Evolutionary conservation across 2,329 filamentous ascomycete species (phyloP).

Genomic region (Fonsecaea nubica): DNA sequence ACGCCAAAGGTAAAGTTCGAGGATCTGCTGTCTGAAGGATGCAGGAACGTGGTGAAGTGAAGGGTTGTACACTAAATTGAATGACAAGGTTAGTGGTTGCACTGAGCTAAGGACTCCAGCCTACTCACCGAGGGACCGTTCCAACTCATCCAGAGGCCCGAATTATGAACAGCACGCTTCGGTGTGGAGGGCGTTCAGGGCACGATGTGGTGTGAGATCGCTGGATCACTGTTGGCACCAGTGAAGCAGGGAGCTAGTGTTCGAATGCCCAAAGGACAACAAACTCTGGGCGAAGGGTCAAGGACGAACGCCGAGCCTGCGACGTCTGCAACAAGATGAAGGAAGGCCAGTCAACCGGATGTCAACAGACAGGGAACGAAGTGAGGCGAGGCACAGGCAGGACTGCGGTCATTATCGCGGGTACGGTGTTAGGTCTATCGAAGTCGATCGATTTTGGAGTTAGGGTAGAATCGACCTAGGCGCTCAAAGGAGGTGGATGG

Average conservation of each 20-base stretch:
- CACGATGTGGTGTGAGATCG: background rate
- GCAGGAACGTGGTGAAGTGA: conserved; percentile 3
- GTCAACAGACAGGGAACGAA: conserved; percentile 35
- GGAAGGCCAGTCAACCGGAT: conserved; percentile 21
- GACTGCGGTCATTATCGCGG: conserved; percentile 30
- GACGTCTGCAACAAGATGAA: conserved; percentile 25
- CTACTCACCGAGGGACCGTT: conserved; percentile 17
- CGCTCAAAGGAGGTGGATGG: conserved; percentile 7
- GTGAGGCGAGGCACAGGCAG: conserved; percentile 23
- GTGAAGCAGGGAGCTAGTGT: conserved; percentile 10
- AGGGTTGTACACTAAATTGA: conserved; percentile 13
- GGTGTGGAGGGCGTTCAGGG: background rate
- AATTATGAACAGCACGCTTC: conserved; percentile 6
- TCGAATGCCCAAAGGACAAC: conserved; percentile 18
- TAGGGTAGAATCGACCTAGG: conserved; percentile 15
- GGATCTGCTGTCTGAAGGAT: conserved; percentile 2
- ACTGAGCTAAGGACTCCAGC: background rate
- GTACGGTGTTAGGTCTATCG: background rate
- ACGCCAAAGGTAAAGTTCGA: background rate
- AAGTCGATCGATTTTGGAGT: conserved; percentile 2
- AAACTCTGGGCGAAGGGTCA: conserved; percentile 15
- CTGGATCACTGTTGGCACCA: conserved; percentile 18
- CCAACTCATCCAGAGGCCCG: conserved; percentile 19
- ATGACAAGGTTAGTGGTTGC: conserved; percentile 11
- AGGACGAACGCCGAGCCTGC: conserved; percentile 33